Base-by-base conservation (phyloP, 2,329 filamentous ascomycete genomes). In the Phyllosticta citriasiana region DNA sequence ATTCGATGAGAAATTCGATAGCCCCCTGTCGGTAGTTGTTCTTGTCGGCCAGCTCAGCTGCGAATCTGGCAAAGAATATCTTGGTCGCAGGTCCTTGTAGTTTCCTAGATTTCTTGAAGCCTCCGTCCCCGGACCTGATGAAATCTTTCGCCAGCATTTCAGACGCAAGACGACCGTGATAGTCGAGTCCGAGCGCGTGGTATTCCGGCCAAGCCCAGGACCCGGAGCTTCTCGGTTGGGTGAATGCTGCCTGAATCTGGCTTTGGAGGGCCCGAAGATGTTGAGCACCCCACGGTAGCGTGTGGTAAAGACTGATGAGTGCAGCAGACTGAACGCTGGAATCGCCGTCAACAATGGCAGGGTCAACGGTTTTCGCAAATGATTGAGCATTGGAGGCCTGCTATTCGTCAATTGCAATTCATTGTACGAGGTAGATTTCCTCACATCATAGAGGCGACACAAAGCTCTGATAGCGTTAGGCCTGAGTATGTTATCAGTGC, bases 291-390 rank as follows among this genome's bases (percentile, higher is more conserved):
- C 94, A 99, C 2, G 94, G 94, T 59, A 99, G 88, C 55, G 99
- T 88, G 75, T 99, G 94, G 76, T 99, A 99, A 59, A 94, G 95
- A 47, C 94, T 97, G 55, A 99, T 89, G 64, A 99, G 84, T 53
- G 94, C 94, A 58, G 94, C 94, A 22, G 94, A 97, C 63, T 93
- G 94, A 33, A 99, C 94, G 1, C 93, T 97, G 40, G 94, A 93
- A 70, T 92, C 97, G 82, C 97, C 97, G 81, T 99, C 94, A 74
- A 99, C 94, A 73, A 99, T 97, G 62, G 93, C 94, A 22, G 94
- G 97, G 82, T 99, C 99, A 84, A 99, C 95, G 63, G 96, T 88
- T 76, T 94, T 89, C 77, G 99, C 94, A 73, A 99, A 97, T 64
- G 91, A 93, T 79, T 97, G 93, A 57, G 97, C 94, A 55, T 92